Base-by-base conservation (phyloP, 441 rosid species). In the Gossypium gossypioides region DNA sequence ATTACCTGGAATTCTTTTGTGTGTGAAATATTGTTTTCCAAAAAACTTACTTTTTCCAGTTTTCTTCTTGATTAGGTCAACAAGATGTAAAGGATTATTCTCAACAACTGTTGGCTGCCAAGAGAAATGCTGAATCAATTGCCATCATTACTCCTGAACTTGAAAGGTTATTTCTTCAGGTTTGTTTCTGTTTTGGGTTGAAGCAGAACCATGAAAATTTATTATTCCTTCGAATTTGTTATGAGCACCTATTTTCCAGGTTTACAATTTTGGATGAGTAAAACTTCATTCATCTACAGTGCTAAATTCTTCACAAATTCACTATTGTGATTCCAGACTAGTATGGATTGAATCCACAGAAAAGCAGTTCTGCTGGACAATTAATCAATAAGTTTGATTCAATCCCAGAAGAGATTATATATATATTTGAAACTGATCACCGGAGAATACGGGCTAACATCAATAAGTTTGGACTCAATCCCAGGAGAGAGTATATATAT, bases 131-230 rank as follows among this genome's bases (percentile, higher is more conserved):
- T 72, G 99, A 95, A 81, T 85, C 95, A 56, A 77, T 92, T 75
- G 87, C 96, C 21, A 34, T 72, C 63, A 87, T 95, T 69, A 92
- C 97, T 74, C 91, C 97, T 52, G 91, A 88, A 75, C 94, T 92
- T 75, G 86, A 77, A 74, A 84, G 81, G 82, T 89, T 84, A 57
- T 95, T 95, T 78, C 84, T 84, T 75, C 90, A 92, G 93, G 96
- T 90, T 73, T 52, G 85, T 27, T 61, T 67, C 44, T 54, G 62
- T 63, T 9, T 25, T 52, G 32, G 13, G 21, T 72, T 48, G 32
- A 16, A 48, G 44, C 4, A 50, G 32, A 67, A 67, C 58, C 57
- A 13, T 48, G 24, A 48, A 67, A 50, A 25, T 46, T 6, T 48
- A 25, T 15, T 22, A 44, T 44, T 44, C 54, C 10, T 44, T 13